A percentile compares a stretch with the other conserved stretches of the same genome.
These are phyloP conservation scores for Wickerhamiella pararugosa DNA, from an alignment of 1,139 yeast species.

Conservation along the genomic window DNA sequence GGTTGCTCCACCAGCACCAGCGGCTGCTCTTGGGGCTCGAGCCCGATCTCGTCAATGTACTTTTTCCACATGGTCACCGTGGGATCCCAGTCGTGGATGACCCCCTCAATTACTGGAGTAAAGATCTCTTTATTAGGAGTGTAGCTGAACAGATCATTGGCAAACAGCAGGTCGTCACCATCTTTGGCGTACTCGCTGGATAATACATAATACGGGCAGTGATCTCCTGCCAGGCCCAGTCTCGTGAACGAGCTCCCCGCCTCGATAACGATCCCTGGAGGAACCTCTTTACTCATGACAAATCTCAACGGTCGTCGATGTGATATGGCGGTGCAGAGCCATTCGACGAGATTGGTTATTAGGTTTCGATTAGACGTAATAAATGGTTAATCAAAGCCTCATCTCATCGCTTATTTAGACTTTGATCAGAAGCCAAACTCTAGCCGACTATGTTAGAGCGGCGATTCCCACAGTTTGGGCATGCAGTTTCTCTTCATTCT, in stretches of 20 bases:
- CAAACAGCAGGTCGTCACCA: slow-evolving; percentile 15
- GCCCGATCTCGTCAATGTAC: slow-evolving; percentile 29
- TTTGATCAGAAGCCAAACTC: too few species aligned
- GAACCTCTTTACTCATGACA: slow-evolving; percentile 29
- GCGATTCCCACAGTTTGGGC: too few species aligned
- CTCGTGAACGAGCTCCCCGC: slow-evolving; percentile 78
- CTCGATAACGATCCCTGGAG: slow-evolving; percentile 74
- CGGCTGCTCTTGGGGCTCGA: slow-evolving; percentile 59
- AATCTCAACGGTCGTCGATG: neutral
- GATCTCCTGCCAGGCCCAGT: slow-evolving; percentile 89
- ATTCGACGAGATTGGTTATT: neutral
- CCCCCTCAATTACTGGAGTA: slow-evolving; percentile 29
- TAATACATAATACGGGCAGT: slow-evolving; percentile 58
- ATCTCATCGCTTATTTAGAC: too few species aligned
- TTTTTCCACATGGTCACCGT: slow-evolving; percentile 27
- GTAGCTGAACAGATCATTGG: slow-evolving; percentile 23
- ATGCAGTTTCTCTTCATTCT: too few species aligned
- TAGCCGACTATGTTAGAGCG: too few species aligned
- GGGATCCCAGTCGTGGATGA: slow-evolving; percentile 33
- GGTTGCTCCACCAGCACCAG: slow-evolving; percentile 68
- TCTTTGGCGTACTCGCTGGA: slow-evolving; percentile 40
- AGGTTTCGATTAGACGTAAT: too few species aligned
- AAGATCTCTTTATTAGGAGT: slow-evolving; percentile 25
- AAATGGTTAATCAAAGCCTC: too few species aligned
- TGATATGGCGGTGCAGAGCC: neutral